Evolutionary conservation across 164 flowering plant genomes (phyloP).

Genomic region (Nymphaea colorata): DNA sequence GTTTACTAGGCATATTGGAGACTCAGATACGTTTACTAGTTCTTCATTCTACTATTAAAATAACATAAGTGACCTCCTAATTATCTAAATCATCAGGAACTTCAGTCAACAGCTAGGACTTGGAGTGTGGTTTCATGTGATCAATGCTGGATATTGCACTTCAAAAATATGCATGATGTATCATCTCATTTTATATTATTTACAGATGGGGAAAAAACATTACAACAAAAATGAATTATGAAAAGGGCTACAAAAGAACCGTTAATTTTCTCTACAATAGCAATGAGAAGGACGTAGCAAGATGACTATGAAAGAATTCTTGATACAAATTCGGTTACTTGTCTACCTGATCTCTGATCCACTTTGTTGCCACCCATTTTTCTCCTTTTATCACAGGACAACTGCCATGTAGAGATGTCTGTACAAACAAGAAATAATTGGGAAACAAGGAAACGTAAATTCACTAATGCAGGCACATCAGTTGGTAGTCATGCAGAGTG

Average conservation of each 20-base stretch:
- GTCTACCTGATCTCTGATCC: constrained; percentile 67
- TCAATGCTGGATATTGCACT: no score
- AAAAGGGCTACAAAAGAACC: not conserved
- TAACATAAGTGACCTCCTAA: no score
- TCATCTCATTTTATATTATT: not conserved
- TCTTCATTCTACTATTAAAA: no score
- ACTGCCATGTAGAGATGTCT: constrained; percentile 94
- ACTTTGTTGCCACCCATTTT: constrained; percentile 99
- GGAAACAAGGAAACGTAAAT: not conserved
- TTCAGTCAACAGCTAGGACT: no score
- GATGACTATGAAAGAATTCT: not conserved
- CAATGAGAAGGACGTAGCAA: not conserved
- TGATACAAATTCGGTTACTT: not conserved
- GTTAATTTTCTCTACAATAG: not conserved
- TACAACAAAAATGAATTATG: not conserved
- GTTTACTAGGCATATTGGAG: no score
- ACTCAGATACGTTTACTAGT: no score
- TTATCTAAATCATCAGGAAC: no score
- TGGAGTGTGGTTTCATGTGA: no score
- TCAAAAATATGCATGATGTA: no score
- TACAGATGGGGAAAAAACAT: not conserved
- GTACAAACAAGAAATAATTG: constrained; percentile 12
- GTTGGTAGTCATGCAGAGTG: not conserved
- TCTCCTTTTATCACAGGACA: constrained; percentile 86
- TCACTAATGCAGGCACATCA: not conserved